Evolutionary conservation across 495 filamentous ascomycete species (phyloP), one percentile per base, ranked within the genome.

Genomic region (Cercophora samala): DNA sequence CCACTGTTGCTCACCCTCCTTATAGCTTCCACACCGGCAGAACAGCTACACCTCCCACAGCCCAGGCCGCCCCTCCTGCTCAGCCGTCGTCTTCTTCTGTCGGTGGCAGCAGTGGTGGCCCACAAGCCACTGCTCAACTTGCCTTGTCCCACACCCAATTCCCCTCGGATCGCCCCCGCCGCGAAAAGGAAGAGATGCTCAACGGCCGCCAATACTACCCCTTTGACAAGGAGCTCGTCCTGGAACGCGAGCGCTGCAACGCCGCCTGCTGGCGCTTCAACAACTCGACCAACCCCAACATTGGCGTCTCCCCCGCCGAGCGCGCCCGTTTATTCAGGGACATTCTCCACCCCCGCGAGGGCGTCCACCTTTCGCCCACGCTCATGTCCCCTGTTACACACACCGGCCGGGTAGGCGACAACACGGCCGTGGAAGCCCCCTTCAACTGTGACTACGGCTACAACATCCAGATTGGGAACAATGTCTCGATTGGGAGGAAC

Each of bases 361-460:
- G 78, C 70, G 82, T 78, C 68, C 74, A 79, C 72, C 64, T 84
- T 67, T 74, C 84, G 29, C 80, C 85, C 56, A 73, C 77, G 64
- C 53, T 74, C 68, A 72, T 81, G 67, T 82, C 86, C 67, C 67
- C 86, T 65, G 71, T 84, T 68, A 72, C 82, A 56, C 71, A 81
- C 66, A 70, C 81, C 4, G 90, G 90, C n/a, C 84, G 84, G 37
- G 88, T 96, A 21, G 92, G 92, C 22, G 84, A 89, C 53, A 87
- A 91, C 60, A 89, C 91, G 8, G 83, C 88, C 52, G 91, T 99
- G 53, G 93, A 97, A 66, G 88, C 91, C 2, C 94, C 95, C 15
- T 98, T 99, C 75, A 89, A 83, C 46, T 98, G 95, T 76, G 93
- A 97, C 72, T 99, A 97, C 72, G 95, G 95, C 2, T 97, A 97